A percentile compares a stretch with the other conserved stretches of the same genome.
Evolutionary conservation across 2,329 filamentous ascomycete genomes (phyloP).

Genomic region (Teratosphaeria epicoccoides): DNA sequence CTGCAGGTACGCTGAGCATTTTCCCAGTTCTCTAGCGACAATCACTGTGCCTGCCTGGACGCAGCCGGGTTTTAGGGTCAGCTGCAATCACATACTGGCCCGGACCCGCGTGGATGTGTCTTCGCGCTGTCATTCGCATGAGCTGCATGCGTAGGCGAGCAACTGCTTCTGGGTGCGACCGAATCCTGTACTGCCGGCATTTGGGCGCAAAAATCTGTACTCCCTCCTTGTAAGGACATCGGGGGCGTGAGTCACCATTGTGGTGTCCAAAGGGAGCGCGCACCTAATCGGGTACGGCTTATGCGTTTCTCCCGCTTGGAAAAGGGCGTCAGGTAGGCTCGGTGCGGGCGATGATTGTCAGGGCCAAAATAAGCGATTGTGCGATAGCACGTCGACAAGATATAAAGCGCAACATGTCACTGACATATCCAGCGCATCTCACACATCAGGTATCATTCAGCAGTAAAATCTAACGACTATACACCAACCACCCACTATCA

Average conservation of each 20-base stretch:
- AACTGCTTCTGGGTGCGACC: background rate
- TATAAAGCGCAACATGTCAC: background rate
- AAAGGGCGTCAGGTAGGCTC: background rate
- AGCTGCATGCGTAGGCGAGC: background rate
- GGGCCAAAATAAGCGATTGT: background rate
- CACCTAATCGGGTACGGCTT: background rate
- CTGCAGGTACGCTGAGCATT: background rate
- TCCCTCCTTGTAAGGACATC: background rate
- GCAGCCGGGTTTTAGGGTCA: background rate
- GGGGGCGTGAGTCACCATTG: background rate
- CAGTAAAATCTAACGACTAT: no score
- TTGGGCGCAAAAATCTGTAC: background rate
- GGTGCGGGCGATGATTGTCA: background rate
- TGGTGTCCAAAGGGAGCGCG: background rate
- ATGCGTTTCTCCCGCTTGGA: background rate
- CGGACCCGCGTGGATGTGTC: background rate
- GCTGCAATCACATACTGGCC: background rate
- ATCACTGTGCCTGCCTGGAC: background rate
- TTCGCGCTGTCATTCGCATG: background rate
- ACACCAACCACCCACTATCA: background rate
- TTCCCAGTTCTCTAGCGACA: background rate
- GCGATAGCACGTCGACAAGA: background rate
- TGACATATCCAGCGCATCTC: background rate
- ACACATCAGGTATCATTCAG: background rate
- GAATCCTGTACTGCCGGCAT: background rate